phyloP scores from a whole-genome alignment of 306 rosid species.

The Ochetophila trinervis region DNA sequence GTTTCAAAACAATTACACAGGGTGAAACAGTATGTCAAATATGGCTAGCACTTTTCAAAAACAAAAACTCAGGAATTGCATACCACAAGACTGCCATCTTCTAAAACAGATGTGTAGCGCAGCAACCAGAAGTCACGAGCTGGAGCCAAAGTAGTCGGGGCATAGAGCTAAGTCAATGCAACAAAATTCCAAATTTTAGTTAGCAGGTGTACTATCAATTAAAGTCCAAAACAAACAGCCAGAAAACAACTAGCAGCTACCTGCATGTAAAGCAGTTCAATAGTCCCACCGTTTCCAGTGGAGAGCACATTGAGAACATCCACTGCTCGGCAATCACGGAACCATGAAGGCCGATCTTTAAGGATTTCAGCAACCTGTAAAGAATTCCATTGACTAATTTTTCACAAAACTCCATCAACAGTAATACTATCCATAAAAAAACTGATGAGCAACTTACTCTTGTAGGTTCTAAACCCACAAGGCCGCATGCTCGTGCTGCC shows the following conservation, averaged over 20 bases:
- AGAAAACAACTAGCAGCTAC: slow-evolving; percentile 33
- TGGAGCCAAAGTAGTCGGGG: slow-evolving; percentile 96
- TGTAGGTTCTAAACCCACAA: slow-evolving; percentile 94
- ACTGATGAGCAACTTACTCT: slow-evolving; percentile 55
- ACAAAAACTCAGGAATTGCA: slow-evolving; percentile 20
- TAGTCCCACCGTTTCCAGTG: slow-evolving; percentile 89
- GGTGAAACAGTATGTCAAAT: neutral
- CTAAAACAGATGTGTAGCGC: slow-evolving; percentile 92
- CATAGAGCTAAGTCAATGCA: slow-evolving; percentile 61
- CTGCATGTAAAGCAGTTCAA: slow-evolving; percentile 97
- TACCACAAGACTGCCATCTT: slow-evolving; percentile 99
- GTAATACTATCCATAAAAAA: slow-evolving; percentile 7
- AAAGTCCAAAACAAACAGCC: neutral
- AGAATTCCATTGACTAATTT: slow-evolving; percentile 7
- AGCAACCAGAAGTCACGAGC: slow-evolving; percentile 99
- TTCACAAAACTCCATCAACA: neutral
- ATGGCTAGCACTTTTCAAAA: neutral
- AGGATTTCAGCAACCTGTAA: slow-evolving; percentile 90
- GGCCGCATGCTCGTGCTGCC: slow-evolving; percentile 99
- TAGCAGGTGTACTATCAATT: slow-evolving; percentile 1
- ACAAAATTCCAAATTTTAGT: slow-evolving; percentile 13
- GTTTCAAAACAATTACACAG: neutral
- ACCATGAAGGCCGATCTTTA: slow-evolving; percentile 93
- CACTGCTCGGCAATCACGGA: slow-evolving; percentile 81
- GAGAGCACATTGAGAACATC: slow-evolving; percentile 79